Base-by-base conservation (phyloP, 2,329 filamentous ascomycete genomes). In the Ophiostoma sp. region DNA sequence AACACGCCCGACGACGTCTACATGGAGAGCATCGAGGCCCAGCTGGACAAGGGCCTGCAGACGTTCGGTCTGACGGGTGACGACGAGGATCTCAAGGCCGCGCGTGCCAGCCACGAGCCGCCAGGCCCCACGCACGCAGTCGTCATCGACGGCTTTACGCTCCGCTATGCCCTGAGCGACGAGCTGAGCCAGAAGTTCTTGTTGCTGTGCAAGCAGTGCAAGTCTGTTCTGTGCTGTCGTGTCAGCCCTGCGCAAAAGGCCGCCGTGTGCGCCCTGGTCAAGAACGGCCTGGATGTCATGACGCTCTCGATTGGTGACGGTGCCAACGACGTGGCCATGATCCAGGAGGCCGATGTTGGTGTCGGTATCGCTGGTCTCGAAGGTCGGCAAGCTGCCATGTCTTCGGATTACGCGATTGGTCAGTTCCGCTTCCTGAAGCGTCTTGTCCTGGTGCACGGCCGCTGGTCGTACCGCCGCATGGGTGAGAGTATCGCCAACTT, bases 221-320 rank as follows among this genome's bases (percentile, higher is more conserved):
- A 93, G 81, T 94, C 96, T 1, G 96, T 99, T 69, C 89, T 99
- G 36, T 99, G 97, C 84, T 99, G 96, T 81, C 92, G 96, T 87
- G 96, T 99, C 79, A 97, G 94, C 79, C 96, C 96, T 28, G 93
- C 94, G 50, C 96, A 99, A 80, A 99, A 99, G 82, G 97, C 96
- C 71, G 92, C 95, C n/a, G 96, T 99, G 52, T 96, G 98, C 70
- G 88, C 91, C 75, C 93, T 99, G 90, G 97, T 99, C 76, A 98
- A 98, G 85, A 91, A 91, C 75, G 95, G 96, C 31, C 85, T 99
- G 59, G 94, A 98, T 80, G 95, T 98, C 79, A 97, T 99, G 90
- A 98, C 96, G 0, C 87, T 98, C 42, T 95, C 94, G 0, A 93
- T 98, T 74, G 95, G 95, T 75, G 95, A 98, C 79, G 95, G 95